These are phyloP conservation scores for Xylariomycetidae sp. DNA, from an alignment of 2,329 filamentous ascomycete species.

Conservation along the genomic window DNA sequence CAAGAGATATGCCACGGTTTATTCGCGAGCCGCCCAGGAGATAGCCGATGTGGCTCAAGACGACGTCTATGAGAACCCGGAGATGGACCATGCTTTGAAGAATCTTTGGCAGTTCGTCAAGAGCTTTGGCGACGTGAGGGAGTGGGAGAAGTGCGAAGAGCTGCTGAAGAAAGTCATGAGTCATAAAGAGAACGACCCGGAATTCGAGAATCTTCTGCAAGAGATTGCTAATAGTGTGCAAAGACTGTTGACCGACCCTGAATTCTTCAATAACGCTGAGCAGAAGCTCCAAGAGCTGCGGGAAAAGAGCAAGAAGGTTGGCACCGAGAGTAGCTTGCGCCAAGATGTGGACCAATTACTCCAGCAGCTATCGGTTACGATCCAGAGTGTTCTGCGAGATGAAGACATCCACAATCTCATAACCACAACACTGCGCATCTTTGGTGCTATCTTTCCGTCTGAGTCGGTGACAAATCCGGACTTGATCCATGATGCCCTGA, in stretches of 20 bases:
- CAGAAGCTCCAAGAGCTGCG: constrained; percentile 47
- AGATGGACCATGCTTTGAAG: constrained; percentile 67
- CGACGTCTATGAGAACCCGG: constrained; percentile 68
- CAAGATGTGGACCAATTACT: constrained; percentile 71
- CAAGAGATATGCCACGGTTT: constrained; percentile 71
- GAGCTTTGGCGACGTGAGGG: constrained; percentile 68
- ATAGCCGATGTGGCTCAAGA: constrained; percentile 62
- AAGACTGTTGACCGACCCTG: constrained; percentile 77
- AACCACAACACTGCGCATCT: constrained; percentile 62
- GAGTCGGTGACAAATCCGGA: constrained; percentile 63
- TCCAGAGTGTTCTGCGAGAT: constrained; percentile 67
- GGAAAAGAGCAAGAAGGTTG: constrained; percentile 56
- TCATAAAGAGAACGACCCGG: constrained; percentile 71
- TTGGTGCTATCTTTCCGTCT: constrained; percentile 63
- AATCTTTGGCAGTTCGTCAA: constrained; percentile 79
- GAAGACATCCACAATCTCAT: constrained; percentile 66
- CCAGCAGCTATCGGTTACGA: constrained; percentile 61
- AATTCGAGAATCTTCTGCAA: constrained; percentile 74
- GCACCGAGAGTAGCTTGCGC: constrained; percentile 62
- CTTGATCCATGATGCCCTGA: constrained; percentile 68
- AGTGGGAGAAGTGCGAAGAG: constrained; percentile 72
- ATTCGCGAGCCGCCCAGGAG: constrained; percentile 68
- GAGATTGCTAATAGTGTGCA: constrained; percentile 72
- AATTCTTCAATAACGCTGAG: constrained; percentile 75
- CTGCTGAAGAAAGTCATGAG: constrained; percentile 66